phyloP scores from a whole-genome alignment of 2,329 filamentous ascomycete species.

The Thielaviopsis musarum region DNA sequence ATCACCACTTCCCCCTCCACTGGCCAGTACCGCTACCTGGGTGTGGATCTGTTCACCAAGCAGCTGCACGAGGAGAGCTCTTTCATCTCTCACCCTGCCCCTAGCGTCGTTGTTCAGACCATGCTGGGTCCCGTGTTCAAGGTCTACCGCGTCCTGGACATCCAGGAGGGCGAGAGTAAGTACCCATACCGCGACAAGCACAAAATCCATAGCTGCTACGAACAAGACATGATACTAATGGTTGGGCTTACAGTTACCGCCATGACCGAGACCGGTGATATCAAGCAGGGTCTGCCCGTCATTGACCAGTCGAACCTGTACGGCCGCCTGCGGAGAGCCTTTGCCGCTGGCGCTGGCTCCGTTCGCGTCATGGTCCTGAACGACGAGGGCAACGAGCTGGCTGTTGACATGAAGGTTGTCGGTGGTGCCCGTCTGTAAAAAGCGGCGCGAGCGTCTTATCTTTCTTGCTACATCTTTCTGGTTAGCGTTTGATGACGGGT shows the following conservation, averaged over 20 bases:
- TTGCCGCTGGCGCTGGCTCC: constrained; percentile 81
- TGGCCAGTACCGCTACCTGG: constrained; percentile 98
- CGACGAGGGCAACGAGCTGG: constrained; percentile 83
- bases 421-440: constrained; percentile 57
- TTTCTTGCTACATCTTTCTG: background rate
- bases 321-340: constrained; percentile 63
- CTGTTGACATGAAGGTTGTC: constrained; percentile 97
- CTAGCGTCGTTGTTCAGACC: constrained; percentile 95
- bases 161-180: constrained; percentile 52
- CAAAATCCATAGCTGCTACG: constrained; percentile 4
- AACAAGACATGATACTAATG: constrained; percentile 11
- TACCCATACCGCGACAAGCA: constrained; percentile 5
- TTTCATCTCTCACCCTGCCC: constrained; percentile 92
- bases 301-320: constrained; percentile 89
- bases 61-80: constrained; percentile 97
- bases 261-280: constrained; percentile 98
- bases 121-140: constrained; percentile 99
- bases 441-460: constrained; percentile 5
- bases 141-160: constrained; percentile 98
- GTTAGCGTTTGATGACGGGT: background rate
- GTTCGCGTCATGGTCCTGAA: constrained; percentile 92
- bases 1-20: constrained; percentile 97
- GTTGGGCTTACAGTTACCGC: constrained; percentile 45
- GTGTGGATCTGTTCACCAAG: constrained; percentile 99
- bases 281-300: constrained; percentile 89